Percentiles rank a stretch among this genome's conserved stretches.
phyloP scores from a whole-genome alignment of 768 basidiomycete genomes.

The Phylloporus sp. region DNA sequence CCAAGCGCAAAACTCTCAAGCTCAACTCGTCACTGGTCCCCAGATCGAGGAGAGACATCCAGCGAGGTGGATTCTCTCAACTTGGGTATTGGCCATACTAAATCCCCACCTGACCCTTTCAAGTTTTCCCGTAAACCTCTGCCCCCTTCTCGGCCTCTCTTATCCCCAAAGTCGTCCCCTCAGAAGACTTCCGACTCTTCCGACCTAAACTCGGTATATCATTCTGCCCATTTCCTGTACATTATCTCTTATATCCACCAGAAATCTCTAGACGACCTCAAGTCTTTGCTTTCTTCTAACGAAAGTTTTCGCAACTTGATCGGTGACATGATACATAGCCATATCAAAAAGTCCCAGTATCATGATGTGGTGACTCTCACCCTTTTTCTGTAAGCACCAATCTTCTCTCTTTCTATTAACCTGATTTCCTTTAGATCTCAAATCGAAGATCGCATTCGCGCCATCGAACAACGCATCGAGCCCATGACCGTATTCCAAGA shows the following conservation, averaged over 20 bases:
- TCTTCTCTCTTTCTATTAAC: neutral
- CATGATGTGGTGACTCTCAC: constrained; percentile 42
- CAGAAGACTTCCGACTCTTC: constrained; percentile 7
- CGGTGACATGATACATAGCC: constrained; percentile 23
- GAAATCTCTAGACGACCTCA: constrained; percentile 29
- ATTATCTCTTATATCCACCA: constrained; percentile 6
- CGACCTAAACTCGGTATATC: constrained; percentile 18
- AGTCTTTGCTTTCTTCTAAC: constrained; percentile 21
- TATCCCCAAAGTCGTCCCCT: constrained; percentile 5
- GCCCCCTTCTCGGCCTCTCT: neutral
- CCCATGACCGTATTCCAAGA: constrained; percentile 5
- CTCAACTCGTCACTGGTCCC: constrained; percentile 12
- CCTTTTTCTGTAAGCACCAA: constrained; percentile 34
- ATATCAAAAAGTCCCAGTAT: constrained; percentile 17
- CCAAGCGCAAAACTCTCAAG: constrained; percentile 3
- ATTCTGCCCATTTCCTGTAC: neutral
- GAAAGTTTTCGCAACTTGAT: constrained; percentile 13
- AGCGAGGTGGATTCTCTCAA: constrained; percentile 25
- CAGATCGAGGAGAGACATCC: constrained; percentile 12
- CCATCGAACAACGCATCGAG: constrained; percentile 35
- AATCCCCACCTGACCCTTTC: constrained; percentile 16
- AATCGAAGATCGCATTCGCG: constrained; percentile 35
- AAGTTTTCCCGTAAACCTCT: constrained; percentile 11
- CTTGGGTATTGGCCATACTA: constrained; percentile 1
- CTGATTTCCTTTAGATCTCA: constrained; percentile 28